Base-by-base conservation (phyloP, 768 basidiomycete species). In the Rhodotorula kratochvilovae region DNA sequence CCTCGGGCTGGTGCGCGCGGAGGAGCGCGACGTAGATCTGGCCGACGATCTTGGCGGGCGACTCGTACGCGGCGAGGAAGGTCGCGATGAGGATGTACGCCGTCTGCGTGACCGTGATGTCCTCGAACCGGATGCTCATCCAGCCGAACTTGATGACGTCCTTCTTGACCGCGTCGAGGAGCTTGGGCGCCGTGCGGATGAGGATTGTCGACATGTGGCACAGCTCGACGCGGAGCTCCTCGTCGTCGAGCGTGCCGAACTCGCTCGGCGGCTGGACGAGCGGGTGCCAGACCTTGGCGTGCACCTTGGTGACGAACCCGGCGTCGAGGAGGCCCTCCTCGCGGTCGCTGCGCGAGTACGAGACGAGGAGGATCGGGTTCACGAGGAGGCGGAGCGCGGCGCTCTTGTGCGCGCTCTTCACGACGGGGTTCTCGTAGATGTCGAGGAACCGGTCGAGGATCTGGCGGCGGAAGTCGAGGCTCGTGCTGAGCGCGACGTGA, bases 111-210 rank as follows among this genome's bases (percentile, higher is more conserved):
- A 96, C 91, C 29, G 93, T 87, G 11, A 89, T 85, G 79, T 98
- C 96, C 53, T 95, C 91, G 65, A 88, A 62, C 12, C 85, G 85
- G 75, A 94, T 90, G 76, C 88, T 90, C 50, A 64, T 86, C 92
- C 92, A 97, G 29, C 92, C 91, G 67, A 90, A 89, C 79, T 89
- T 90, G 82, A 97, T 93, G 75, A 98, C 87, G 70, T 94, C 91
- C 79, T 93, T 97, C 80, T 90, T 87, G 48, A 86, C 86, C 56
- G 91, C 89, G 68, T 86, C 87, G 54, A 96, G 83, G n/a, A 91
- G 80, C n/a, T 86, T 82, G 4, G 88, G 85, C 74, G 91, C 93
- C 76, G 89, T 85, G 70, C 94, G 90, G 8, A 98, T 89, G 70
- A 99, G 85, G 45, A 92, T 84, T 0, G 89, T 92, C 11, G 94